Base-by-base conservation (phyloP, 1,284 basidiomycete genomes). In the Mycena sp. region DNA sequence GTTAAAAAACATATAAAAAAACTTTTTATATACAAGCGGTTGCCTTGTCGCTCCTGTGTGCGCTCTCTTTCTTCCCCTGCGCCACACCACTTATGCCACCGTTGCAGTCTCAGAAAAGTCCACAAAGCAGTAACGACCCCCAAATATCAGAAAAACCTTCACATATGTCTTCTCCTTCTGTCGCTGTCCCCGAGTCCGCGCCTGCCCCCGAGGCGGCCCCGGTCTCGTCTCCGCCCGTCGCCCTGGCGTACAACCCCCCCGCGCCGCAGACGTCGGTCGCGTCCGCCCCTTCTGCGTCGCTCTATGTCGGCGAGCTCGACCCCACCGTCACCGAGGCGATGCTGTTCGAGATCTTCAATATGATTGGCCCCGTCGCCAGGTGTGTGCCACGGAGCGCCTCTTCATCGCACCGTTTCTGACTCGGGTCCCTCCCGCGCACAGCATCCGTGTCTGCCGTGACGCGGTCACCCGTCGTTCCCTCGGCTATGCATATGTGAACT, bases 321-420 rank as follows among this genome's bases (percentile, higher is more conserved):
- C 91, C 93, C 71, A 92, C 93, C 69, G 97, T 99, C 79, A 96
- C 96, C 55, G 98, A 99, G 86, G 97, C 98, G 67, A 99, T 99
- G 94, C 88, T 99, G 65, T 99, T 99, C 77, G 98, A 99, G 86
- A 99, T 99, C 78, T 99, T 99, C 87, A 98, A 97, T 81, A 98
- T 99, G 95, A 95, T 99, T 80, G 98, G 98, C 63, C 96, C 97
- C 61, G 98, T 99, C 69, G 96, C 96, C 65, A 96, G 94, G 92
- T 93, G 70, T 65, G 86, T 60, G 59, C 32, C 40, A 6, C 14
- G 64, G 40, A 40, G 46, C 50, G 41, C 41, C 35, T 38, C 40
- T 49, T 56, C 54, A 32, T 51, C 21, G 25, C 19, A 9, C 19
- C 4, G 40, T 21, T 35, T 56, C 30, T 48, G 2, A 17, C 30